Conservation (phyloP, 2,329 filamentous ascomycete species). For the Atkinsonella texensis region DNA sequence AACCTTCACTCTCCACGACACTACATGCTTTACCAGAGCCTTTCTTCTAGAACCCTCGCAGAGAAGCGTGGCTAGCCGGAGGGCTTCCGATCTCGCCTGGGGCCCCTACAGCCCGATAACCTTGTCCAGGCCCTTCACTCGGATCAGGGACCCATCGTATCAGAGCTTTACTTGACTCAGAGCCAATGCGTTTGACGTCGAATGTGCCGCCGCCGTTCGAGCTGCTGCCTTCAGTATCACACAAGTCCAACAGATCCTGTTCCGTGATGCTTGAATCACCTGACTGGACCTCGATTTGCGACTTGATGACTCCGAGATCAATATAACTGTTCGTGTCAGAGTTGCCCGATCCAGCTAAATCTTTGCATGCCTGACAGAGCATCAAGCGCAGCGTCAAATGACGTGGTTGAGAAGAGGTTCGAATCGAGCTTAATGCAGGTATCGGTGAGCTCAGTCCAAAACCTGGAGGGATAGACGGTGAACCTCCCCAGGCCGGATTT, state of each 20-base stretch:
- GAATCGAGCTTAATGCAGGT: conserved; percentile 17
- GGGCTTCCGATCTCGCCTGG: conserved; percentile 63
- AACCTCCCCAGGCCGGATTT: conserved; percentile 28
- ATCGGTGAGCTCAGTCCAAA: conserved; percentile 22
- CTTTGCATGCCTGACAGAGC: conserved; percentile 68
- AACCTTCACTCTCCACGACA: conserved; percentile 6
- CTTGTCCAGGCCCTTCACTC: conserved; percentile 27
- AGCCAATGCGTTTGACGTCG: conserved; percentile 45
- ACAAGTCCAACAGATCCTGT: conserved; percentile 68
- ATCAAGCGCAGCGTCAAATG: conserved; percentile 59
- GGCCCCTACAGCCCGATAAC: conserved; percentile 36
- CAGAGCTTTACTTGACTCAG: conserved; percentile 22
- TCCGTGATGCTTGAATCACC: conserved; percentile 27
- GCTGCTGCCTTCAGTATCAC: conserved; percentile 77
- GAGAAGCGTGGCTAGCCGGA: conserved; percentile 31
- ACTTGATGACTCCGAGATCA: conserved; percentile 54
- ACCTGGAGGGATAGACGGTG: conserved; percentile 20
- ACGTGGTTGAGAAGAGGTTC: conserved; percentile 40
- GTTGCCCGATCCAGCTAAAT: conserved; percentile 27
- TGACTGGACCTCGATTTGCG: conserved; percentile 47
- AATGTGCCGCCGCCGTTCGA: conserved; percentile 89
- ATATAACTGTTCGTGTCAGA: conserved; percentile 52
- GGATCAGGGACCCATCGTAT: conserved; percentile 47
- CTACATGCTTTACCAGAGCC: conserved; percentile 6
- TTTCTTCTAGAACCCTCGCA: conserved; percentile 23